phyloP scores from a whole-genome alignment of 2,329 filamentous ascomycete genomes.

The Botrytis porri region DNA sequence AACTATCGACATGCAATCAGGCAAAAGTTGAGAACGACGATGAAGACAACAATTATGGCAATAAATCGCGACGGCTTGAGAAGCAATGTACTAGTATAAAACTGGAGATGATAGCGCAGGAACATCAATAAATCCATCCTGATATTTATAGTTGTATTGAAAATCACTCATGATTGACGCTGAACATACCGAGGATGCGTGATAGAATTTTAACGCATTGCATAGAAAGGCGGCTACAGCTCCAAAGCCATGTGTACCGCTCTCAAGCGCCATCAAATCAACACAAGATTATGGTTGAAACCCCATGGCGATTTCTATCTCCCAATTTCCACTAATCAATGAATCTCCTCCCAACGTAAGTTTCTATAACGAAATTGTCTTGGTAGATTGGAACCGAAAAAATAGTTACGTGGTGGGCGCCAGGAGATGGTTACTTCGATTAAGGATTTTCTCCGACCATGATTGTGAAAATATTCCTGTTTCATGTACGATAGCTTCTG shows the following conservation, averaged over 20 bases:
- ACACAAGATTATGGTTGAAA: neutral
- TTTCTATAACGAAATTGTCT: neutral
- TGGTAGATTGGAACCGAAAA: neutral
- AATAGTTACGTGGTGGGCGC: neutral
- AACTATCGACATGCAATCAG: neutral
- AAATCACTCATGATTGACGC: neutral
- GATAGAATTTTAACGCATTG: neutral
- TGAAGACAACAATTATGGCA: neutral
- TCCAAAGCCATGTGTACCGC: neutral
- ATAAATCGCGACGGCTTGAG: neutral
- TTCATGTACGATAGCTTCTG: too few species aligned
- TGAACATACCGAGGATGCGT: neutral
- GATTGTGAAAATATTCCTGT: neutral
- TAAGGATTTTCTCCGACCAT: neutral
- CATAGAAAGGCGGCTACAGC: neutral
- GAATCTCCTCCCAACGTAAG: neutral
- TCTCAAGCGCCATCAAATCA: neutral
- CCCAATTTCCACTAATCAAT: neutral
- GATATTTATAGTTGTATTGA: neutral
- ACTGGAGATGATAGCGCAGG: neutral
- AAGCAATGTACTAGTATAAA: neutral
- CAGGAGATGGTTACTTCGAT: neutral
- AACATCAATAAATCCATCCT: neutral
- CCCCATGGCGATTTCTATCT: neutral
- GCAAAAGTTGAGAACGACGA: neutral